Evolutionary conservation across 1,284 basidiomycete species (phyloP).

Genomic region (Leccinum huronense): DNA sequence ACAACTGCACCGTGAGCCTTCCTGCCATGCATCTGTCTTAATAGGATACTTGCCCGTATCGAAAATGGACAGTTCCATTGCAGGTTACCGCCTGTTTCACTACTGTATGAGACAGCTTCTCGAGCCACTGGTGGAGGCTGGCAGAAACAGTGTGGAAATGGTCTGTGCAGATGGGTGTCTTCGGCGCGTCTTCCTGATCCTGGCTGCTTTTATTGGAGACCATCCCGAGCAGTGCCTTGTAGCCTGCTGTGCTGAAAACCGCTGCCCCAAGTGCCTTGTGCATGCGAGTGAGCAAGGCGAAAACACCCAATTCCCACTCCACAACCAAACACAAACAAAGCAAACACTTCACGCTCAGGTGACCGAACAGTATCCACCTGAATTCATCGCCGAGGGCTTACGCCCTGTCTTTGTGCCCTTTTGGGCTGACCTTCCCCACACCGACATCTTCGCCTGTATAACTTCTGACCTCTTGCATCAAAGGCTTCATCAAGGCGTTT

Average conservation of each 20-base stretch:
- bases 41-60: not conserved
- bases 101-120: not conserved
- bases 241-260: slow-evolving; percentile 21
- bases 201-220: slow-evolving; percentile 14
- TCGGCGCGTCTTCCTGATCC: slow-evolving; percentile 13
- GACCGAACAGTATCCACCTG: not conserved
- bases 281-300: not conserved
- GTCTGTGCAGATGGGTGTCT: not conserved
- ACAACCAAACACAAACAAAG: not conserved
- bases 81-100: not conserved
- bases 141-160: not conserved
- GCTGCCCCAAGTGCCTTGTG: slow-evolving; percentile 19
- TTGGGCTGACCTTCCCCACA: not conserved
- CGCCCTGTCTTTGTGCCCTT: not conserved
- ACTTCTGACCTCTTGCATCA: not conserved
- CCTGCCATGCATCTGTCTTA: not conserved
- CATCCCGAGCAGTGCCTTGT: slow-evolving; percentile 11
- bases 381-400: slow-evolving; percentile 3
- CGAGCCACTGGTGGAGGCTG: not conserved
- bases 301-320: not conserved
- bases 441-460: not conserved
- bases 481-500: not conserved
- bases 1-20: not conserved
- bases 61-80: not conserved
- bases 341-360: not conserved